These are phyloP conservation scores for Chamaenerion angustifolium DNA, from an alignment of 345 rosid genomes.

Conservation along the genomic window DNA sequence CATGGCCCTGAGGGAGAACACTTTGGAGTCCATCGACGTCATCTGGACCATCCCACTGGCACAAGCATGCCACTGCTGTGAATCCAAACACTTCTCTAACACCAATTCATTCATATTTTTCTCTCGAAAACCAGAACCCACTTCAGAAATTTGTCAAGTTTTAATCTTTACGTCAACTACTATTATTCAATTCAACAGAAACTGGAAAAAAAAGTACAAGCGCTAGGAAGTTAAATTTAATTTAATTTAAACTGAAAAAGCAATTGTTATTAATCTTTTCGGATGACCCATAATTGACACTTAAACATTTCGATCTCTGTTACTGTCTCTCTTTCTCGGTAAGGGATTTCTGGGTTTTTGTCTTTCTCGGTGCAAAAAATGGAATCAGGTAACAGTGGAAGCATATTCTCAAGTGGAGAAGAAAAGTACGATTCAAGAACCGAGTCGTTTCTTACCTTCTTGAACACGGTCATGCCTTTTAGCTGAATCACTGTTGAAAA, in stretches of 20 bases:
- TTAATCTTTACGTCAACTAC: no score
- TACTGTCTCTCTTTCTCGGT: no score
- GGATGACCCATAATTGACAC: no score
- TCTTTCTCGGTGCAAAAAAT: constrained; percentile 21
- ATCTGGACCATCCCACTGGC: constrained; percentile 93
- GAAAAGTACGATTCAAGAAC: constrained; percentile 45
- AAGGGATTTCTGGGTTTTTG: neutral
- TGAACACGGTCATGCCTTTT: no score
- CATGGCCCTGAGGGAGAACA: constrained; percentile 82
- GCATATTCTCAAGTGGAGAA: constrained; percentile 63
- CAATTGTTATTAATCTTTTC: no score
- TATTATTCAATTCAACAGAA: no score
- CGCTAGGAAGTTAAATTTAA: no score
- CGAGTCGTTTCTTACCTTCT: constrained; percentile 21
- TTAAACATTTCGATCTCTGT: no score
- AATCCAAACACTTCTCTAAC: constrained; percentile 52
- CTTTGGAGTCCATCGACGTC: constrained; percentile 51
- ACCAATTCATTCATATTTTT: constrained; percentile 21
- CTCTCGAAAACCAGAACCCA: neutral
- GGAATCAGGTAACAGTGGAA: constrained; percentile 79
- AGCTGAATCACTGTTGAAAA: no score
- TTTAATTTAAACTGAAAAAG: no score
- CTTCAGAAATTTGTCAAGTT: no score
- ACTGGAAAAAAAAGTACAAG: no score
- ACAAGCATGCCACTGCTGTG: constrained; percentile 95